Evolutionary conservation across 1,284 basidiomycete species (phyloP), one percentile per base, ranked within the genome.

Genomic region (Cutaneotrichosporon sp.): DNA sequence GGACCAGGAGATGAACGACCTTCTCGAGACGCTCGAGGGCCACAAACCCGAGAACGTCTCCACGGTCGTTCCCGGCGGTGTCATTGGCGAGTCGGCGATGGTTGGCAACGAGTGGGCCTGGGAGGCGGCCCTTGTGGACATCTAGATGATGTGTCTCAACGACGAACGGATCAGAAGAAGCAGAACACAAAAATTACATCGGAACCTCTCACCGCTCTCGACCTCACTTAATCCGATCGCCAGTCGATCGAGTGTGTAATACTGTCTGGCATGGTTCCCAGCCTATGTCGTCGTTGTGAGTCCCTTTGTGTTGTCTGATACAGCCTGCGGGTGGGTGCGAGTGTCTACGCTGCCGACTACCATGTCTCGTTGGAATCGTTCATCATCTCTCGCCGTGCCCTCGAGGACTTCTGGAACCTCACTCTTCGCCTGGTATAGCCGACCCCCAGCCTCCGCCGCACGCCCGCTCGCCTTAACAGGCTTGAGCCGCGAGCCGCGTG

Each of bases 1-100:
- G 62, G 55, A 60, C 59, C 39, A 57, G 59, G 59, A 56, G 44
- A 60, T 60, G 59, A 60, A 52, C 52, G 59, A 56, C 49, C 55
- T 60, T 19, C 52, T 60, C 39, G 59, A 57, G 55, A 52, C 50
- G 55, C 59, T 60, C 50, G 59, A 60, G 52, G 52, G 52, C 45
- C 29, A 48, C 45, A 34, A 47, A 41, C 45, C 49, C 45, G 39
- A 37, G 44, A 25, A 51, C 53, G 53, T 51, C 44, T 26, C 51
- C 25, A 29, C 53, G 29, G 44, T 48, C 49, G 49, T 46, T 46
- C 46, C 48, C 17, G 37, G 42, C 45, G 44, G 48, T 29, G 51
- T n/a, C 20, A 42, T 42, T n/a, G 44, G 20, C 34, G 49, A 37
- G 7, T 46, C 35, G 34, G 29, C 50, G 33, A 39, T 39, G 47